Percentiles rank a stretch among this genome's conserved stretches.
Conservation (phyloP, 1,284 basidiomycete genomes). For the Cronartium quercuum region DNA sequence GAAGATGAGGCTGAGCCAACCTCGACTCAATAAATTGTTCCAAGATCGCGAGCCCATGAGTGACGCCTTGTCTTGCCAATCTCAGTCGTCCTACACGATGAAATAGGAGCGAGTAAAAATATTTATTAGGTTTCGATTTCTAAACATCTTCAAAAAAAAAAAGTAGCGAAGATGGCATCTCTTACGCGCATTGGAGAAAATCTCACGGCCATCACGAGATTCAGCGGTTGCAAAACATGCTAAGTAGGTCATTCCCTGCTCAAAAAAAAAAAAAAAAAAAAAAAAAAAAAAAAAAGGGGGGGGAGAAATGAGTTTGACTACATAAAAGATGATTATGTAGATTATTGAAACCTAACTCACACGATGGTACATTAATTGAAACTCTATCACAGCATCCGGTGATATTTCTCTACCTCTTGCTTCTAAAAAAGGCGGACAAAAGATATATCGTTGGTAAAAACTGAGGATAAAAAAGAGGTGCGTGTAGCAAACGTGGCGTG, state of each 20-base stretch:
- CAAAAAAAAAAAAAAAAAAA: background rate
- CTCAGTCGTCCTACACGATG: slow-evolving; percentile 5
- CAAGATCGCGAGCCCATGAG: slow-evolving; percentile 18
- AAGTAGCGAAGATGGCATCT: too few relatives aligned
- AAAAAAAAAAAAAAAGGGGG: background rate
- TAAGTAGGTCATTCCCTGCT: slow-evolving; percentile 24
- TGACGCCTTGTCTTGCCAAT: slow-evolving; percentile 14
- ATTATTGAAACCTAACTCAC: background rate
- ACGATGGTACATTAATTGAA: slow-evolving; percentile 20
- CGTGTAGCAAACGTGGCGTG: background rate
- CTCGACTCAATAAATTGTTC: slow-evolving; percentile 23
- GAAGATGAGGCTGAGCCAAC: slow-evolving; percentile 15
- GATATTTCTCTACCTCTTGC: background rate
- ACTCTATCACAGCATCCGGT: slow-evolving; percentile 23
- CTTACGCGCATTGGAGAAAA: background rate
- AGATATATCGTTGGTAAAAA: background rate
- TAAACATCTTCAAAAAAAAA: too few relatives aligned
- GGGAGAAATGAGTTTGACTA: too few relatives aligned
- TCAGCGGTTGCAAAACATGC: slow-evolving; percentile 13
- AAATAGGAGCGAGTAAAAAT: too few relatives aligned
- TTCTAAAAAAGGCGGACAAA: background rate
- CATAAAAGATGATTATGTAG: too few relatives aligned
- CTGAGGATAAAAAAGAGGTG: background rate
- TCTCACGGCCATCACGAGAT: background rate
- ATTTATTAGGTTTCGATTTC: too few relatives aligned